These are phyloP conservation scores for Backusella tarrabulga DNA, from an alignment of 192 early-diverging fungal genomes.

Conservation along the genomic window DNA sequence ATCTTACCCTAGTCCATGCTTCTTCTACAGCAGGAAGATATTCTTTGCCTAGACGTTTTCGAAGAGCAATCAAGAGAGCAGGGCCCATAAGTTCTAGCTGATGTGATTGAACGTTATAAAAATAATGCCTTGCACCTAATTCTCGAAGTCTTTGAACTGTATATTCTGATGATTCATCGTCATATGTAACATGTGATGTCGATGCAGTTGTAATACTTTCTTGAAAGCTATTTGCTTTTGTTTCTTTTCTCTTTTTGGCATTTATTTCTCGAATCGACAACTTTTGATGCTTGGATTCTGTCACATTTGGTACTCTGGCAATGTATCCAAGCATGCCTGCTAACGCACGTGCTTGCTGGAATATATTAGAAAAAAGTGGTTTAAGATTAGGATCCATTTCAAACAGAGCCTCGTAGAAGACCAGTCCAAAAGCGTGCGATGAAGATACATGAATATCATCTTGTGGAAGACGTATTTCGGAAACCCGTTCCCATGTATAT, in stretches of 20 bases:
- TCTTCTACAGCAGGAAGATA: constrained; percentile 9
- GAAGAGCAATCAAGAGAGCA: constrained; percentile 9
- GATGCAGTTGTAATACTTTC: background rate
- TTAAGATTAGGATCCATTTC: constrained; percentile 6
- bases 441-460: constrained; percentile 16
- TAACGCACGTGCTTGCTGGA: constrained; percentile 25
- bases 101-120: constrained; percentile 12
- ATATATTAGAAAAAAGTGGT: constrained; percentile 18
- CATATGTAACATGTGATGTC: background rate
- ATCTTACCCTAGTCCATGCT: constrained; percentile 6
- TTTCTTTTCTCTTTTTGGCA: constrained; percentile 7
- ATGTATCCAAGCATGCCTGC: constrained; percentile 20
- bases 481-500: constrained; percentile 19
- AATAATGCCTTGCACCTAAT: constrained; percentile 23
- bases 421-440: constrained; percentile 24
- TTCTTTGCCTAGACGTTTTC: constrained; percentile 14
- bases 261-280: constrained; percentile 12
- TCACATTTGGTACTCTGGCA: background rate
- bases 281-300: background rate
- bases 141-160: constrained; percentile 13
- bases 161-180: background rate
- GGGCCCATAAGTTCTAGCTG: constrained; percentile 12
- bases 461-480: constrained; percentile 14
- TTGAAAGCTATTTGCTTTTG: background rate
- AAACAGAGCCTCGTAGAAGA: constrained; percentile 23